Evolutionary conservation across 1,284 basidiomycete species (phyloP).

Genomic region (Ceratobasidium sp.): DNA sequence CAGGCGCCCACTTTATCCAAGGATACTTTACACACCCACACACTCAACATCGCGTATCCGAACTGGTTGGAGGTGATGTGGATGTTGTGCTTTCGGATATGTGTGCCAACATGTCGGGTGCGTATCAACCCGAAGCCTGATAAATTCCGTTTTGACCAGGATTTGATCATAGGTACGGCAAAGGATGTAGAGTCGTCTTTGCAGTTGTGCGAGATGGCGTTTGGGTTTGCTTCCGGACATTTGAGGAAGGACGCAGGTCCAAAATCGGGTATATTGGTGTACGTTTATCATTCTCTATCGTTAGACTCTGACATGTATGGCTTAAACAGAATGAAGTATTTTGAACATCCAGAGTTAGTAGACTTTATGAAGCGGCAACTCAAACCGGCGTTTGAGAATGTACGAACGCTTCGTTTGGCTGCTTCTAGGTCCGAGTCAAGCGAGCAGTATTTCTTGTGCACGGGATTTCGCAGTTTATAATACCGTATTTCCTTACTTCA

Average conservation of each 20-base stretch:
- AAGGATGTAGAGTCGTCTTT: conserved; percentile 73
- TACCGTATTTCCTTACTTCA: too few species aligned
- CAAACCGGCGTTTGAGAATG: conserved; percentile 69
- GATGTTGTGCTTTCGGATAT: conserved; percentile 84
- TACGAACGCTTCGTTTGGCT: conserved; percentile 28
- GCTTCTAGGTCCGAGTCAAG: conserved; percentile 73
- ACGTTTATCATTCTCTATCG: conserved; percentile 55
- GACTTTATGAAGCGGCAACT: conserved; percentile 68
- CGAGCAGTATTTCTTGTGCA: conserved; percentile 82
- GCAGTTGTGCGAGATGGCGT: conserved; percentile 73
- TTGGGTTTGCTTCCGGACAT: conserved; percentile 69
- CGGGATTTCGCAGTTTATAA: conserved; percentile 39
- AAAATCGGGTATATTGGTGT: conserved; percentile 76
- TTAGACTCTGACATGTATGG: not conserved
- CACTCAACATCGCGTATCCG: conserved; percentile 65
- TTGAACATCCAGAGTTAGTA: conserved; percentile 71
- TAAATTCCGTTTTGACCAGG: too few species aligned
- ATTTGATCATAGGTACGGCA: conserved; percentile 63
- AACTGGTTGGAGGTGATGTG: conserved; percentile 65
- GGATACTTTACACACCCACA: conserved; percentile 79
- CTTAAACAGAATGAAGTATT: conserved; percentile 75
- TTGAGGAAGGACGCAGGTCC: conserved; percentile 58
- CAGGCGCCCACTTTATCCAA: conserved; percentile 75
- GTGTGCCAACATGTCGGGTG: conserved; percentile 69
- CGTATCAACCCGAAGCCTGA: too few species aligned